Conservation (phyloP, 441 rosid species). For the Eutrema salsugineum region DNA sequence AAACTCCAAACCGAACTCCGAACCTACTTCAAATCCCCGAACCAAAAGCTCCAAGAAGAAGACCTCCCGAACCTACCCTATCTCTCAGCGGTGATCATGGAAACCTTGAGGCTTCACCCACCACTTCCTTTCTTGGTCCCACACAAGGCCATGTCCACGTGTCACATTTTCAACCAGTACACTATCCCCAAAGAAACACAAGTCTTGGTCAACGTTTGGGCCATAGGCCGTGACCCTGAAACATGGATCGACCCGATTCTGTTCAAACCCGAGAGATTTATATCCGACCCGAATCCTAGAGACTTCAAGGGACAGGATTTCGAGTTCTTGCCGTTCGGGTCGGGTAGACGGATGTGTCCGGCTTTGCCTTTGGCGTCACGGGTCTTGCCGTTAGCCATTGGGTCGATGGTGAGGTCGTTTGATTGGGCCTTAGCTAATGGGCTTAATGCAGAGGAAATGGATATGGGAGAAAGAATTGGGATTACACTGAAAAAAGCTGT, state of each 20-base stretch:
- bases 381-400: constrained; percentile 47
- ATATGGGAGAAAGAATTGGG: constrained; percentile 67
- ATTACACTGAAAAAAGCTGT: constrained; percentile 51
- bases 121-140: constrained; percentile 80
- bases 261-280: constrained; percentile 53
- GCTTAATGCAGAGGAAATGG: constrained; percentile 39
- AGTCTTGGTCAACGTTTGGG: constrained; percentile 48
- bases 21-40: constrained; percentile 10
- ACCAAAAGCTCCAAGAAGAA: constrained; percentile 34
- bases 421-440: constrained; percentile 55
- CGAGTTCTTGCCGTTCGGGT: constrained; percentile 59
- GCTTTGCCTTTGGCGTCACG: constrained; percentile 68
- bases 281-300: constrained; percentile 23
- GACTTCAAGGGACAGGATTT: constrained; percentile 55
- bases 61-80: constrained; percentile 49
- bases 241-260: constrained; percentile 44
- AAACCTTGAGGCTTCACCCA: constrained; percentile 70
- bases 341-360: constrained; percentile 64
- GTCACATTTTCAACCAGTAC: constrained; percentile 44
- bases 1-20: constrained; percentile 39
- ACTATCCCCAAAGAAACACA: constrained; percentile 54
- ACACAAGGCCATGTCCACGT: constrained; percentile 55
- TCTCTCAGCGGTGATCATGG: constrained; percentile 65
- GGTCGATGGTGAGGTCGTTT: constrained; percentile 50
- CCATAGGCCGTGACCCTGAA: constrained; percentile 48